These are phyloP conservation scores for Umbilicus rupestris DNA, from an alignment of 164 flowering plant genomes.

Conservation along the genomic window DNA sequence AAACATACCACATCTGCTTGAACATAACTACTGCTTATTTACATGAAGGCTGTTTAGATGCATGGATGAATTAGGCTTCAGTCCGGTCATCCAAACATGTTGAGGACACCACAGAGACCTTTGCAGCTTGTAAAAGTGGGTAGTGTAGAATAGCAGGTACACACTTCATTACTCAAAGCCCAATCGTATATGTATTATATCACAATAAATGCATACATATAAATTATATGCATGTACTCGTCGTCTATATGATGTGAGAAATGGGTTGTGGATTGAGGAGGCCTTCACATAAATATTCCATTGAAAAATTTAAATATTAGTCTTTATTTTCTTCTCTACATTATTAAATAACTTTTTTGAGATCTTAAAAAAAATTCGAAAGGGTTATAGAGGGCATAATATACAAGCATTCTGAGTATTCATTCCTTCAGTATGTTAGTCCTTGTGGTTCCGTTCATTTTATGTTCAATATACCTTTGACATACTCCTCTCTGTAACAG, in stretches of 20 bases:
- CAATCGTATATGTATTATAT: background rate
- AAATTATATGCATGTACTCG: background rate
- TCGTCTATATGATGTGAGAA: background rate
- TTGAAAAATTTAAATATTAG: too few species aligned
- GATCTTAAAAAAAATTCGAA: too few species aligned
- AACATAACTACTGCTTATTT: background rate
- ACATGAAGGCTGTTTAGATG: background rate
- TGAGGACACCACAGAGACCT: too few species aligned
- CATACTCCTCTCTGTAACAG: too few species aligned
- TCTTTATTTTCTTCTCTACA: too few species aligned
- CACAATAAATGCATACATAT: background rate
- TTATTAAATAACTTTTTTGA: too few species aligned
- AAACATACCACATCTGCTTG: slow-evolving; percentile 8
- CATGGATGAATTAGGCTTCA: background rate
- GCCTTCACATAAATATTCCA: background rate
- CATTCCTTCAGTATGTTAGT: too few species aligned
- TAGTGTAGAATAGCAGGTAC: background rate
- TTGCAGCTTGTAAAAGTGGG: background rate
- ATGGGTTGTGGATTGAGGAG: background rate
- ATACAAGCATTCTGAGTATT: too few species aligned
- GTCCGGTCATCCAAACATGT: background rate
- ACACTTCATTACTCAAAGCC: background rate
- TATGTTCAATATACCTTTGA: too few species aligned
- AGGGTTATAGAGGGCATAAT: too few species aligned
- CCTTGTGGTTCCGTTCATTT: too few species aligned